Evolutionary conservation across 2,329 filamentous ascomycete species (phyloP), one percentile per base, ranked within the genome.

Genomic region (Trichophyton simii): DNA sequence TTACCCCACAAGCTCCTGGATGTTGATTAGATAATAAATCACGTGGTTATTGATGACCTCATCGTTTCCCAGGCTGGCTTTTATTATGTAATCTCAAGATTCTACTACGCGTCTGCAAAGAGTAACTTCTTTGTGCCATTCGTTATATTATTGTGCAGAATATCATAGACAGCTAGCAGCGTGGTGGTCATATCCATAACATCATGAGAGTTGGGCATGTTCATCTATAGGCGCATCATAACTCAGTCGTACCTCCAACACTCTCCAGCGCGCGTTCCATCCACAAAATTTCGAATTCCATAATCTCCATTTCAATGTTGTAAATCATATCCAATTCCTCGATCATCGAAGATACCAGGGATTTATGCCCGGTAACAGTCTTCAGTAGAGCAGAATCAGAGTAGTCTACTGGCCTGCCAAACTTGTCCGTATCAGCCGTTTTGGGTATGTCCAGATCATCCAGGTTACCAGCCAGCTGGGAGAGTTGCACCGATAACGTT

Each of bases 321-420:
- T 67, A 67, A 61, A 76, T 74, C 18, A 66, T 65, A 11, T 67
- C 67, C 57, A 76, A 63, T 61, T 76, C 75, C 34, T 75, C 70
- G 3, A 69, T 60, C 73, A 76, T 75, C 25, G 71, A 65, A 28
- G 64, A 65, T 31, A 72, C 62, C 41, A 74, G 64, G 25, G 71
- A 67, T 46, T 65, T 66, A 36, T 75, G 66, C 9, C 68, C 66
- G 44, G 59, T 66, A 7, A 67, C 67, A 5, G 69, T 68, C 36
- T 71, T 71, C 3, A 68, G 61, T 11, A 76, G 66, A 3, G 73
- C 72, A 28, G 73, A 74, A 36, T 65, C 63, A 25, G 62, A 50
- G 44, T 57, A 63, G 18, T 58, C 57, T 18, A 55, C 50, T n/a
- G 44, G 36, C 22, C 66, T 60, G 22, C 66, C 61, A 4, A 69